Percentiles rank a stretch among this genome's conserved stretches.
Evolutionary conservation across 2,329 filamentous ascomycete genomes (phyloP).

Genomic region (Emergomyces orientalis): DNA sequence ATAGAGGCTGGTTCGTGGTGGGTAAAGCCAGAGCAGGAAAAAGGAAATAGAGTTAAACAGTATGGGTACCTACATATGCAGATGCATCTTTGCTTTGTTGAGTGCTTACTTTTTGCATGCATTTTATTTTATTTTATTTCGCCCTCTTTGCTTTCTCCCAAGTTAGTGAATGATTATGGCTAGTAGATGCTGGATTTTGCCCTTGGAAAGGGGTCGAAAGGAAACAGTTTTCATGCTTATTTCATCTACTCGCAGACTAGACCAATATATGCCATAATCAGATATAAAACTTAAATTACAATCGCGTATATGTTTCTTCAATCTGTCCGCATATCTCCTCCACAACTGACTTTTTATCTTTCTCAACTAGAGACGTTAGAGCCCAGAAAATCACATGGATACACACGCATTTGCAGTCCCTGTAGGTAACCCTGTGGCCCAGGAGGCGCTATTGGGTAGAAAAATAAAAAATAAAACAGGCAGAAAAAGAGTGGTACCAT

Average conservation of each 20-base stretch:
- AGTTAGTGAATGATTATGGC: neutral
- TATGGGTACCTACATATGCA: constrained; percentile 3
- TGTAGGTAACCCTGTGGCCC: too few relatives aligned
- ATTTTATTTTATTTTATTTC: too few relatives aligned
- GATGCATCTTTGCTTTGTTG: neutral
- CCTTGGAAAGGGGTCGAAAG: neutral
- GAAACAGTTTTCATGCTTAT: neutral
- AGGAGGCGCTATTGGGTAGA: too few relatives aligned
- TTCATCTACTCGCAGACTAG: neutral
- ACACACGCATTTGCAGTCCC: too few relatives aligned
- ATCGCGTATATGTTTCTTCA: neutral
- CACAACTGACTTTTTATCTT: too few relatives aligned
- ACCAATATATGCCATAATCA: neutral
- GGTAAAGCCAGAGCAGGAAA: neutral
- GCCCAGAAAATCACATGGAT: neutral
- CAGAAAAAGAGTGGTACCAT: neutral
- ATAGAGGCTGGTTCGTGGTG: neutral
- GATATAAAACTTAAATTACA: neutral
- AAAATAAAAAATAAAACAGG: neutral
- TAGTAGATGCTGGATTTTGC: neutral
- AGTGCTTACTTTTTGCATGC: neutral
- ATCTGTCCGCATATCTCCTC: neutral
- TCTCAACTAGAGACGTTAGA: too few relatives aligned
- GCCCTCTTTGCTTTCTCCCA: too few relatives aligned
- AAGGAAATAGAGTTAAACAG: neutral